phyloP scores from a whole-genome alignment of 2,329 filamentous ascomycete species.

The Phyllosticta ampelicida region DNA sequence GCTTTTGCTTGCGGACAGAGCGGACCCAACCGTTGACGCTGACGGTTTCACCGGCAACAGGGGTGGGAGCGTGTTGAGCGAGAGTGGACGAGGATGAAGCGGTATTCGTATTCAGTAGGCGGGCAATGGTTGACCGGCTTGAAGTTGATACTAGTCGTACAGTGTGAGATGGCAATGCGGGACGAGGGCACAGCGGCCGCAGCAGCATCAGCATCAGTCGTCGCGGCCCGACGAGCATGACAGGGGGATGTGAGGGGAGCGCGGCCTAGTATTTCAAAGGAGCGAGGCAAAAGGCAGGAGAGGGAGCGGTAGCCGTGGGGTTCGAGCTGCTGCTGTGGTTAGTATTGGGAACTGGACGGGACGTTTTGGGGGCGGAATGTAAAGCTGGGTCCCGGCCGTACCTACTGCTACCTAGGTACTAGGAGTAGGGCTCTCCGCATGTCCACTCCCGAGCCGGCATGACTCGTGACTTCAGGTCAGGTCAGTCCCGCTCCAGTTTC shows the following conservation, averaged over 20 bases:
- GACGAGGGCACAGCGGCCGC: constrained; percentile 17
- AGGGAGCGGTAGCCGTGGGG: background rate
- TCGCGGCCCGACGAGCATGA: constrained; percentile 10
- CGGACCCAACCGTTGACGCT: constrained; percentile 67
- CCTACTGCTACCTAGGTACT: too few species aligned
- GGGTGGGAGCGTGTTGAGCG: background rate
- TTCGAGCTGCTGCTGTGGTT: background rate
- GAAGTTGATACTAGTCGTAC: constrained; percentile 13
- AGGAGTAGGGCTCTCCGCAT: too few species aligned
- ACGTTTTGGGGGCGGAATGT: too few species aligned
- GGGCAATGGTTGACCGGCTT: constrained; percentile 17
- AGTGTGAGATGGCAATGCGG: constrained; percentile 15
- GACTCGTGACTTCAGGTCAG: too few species aligned
- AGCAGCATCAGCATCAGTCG: constrained; percentile 13
- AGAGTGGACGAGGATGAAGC: constrained; percentile 17
- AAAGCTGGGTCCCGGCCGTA: too few species aligned
- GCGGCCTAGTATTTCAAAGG: constrained; percentile 10
- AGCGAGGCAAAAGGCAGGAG: background rate
- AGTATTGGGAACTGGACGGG: too few species aligned
- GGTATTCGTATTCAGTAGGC: constrained; percentile 29
- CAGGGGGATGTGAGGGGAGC: constrained; percentile 8
- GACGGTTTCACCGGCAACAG: constrained; percentile 16
- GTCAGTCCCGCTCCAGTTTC: too few species aligned
- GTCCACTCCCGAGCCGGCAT: too few species aligned
- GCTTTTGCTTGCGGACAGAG: constrained; percentile 79